Conservation (phyloP, 208 protist genomes). For the Trichomonas tenax region DNA sequence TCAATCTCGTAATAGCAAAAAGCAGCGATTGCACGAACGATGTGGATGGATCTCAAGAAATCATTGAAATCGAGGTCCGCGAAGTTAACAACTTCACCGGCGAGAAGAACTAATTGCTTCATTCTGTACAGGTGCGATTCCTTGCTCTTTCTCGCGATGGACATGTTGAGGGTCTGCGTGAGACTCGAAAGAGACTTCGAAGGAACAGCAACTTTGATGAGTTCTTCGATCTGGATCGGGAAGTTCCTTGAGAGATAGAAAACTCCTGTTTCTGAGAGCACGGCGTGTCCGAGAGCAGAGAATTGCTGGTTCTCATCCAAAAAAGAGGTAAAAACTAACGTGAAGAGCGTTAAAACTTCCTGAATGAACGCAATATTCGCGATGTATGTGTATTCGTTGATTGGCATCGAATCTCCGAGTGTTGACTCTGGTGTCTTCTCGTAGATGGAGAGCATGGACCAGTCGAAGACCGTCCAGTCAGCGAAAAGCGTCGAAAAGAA, state of each 20-base stretch:
- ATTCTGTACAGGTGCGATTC: background rate
- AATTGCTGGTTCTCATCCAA: background rate
- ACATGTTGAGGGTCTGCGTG: background rate
- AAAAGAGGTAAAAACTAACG: background rate
- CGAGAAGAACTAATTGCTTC: background rate
- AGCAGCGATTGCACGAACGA: background rate
- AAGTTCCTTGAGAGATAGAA: background rate
- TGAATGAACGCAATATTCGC: background rate
- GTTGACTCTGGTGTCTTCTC: background rate
- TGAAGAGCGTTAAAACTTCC: background rate
- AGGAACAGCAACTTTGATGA: background rate
- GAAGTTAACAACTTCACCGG: background rate
- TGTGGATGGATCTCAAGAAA: background rate
- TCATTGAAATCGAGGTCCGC: background rate
- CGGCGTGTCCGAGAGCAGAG: background rate
- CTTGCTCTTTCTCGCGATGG: background rate
- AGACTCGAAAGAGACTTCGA: background rate
- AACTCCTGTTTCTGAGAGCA: background rate
- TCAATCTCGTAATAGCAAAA: slow-evolving; percentile 1
- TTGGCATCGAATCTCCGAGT: background rate
- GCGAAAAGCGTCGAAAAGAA: background rate
- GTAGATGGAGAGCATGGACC: background rate
- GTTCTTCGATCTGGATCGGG: background rate
- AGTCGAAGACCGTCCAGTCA: background rate
- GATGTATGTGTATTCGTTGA: background rate